Conservation (phyloP, 352 stramenopile genomes). For the Phytophthora fragariae region DNA sequence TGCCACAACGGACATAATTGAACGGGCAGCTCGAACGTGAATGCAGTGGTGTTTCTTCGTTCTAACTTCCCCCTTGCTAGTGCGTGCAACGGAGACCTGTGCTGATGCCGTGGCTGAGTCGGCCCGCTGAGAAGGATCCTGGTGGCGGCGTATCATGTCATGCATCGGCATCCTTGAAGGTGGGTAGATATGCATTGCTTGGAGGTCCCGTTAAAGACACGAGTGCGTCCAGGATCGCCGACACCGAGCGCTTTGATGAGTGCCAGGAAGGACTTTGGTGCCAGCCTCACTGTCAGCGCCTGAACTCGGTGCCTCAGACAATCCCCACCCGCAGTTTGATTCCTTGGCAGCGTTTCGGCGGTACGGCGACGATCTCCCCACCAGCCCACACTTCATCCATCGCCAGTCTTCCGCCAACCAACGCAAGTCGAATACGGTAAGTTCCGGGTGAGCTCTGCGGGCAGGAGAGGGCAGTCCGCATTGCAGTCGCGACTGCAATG, state of each 20-base stretch:
- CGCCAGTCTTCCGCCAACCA: neutral
- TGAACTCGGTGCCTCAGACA: neutral
- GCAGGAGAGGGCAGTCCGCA: no score
- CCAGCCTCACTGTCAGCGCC: neutral
- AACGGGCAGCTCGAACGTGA: conserved; percentile 15
- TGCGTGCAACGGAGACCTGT: neutral
- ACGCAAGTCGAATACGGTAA: neutral
- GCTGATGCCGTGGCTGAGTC: neutral
- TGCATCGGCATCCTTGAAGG: conserved; percentile 23
- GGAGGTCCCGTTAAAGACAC: conserved; percentile 7
- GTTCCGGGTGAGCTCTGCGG: no score
- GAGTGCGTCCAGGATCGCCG: conserved; percentile 3
- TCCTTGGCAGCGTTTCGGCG: conserved; percentile 8
- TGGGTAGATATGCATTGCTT: conserved; percentile 24
- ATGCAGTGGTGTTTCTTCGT: conserved; percentile 20
- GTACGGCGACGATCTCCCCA: neutral
- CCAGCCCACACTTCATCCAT: neutral
- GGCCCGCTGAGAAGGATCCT: neutral
- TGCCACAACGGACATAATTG: conserved; percentile 9
- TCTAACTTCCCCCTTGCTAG: neutral
- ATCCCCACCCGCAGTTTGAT: neutral
- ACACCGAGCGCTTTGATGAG: conserved; percentile 21
- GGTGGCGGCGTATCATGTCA: neutral
- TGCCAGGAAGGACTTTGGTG: neutral
- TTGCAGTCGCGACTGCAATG: no score